A percentile compares a stretch with the other conserved stretches of the same genome.
These are phyloP conservation scores for Microascus cirrosus DNA, from an alignment of 2,329 filamentous ascomycete genomes.

Conservation along the genomic window DNA sequence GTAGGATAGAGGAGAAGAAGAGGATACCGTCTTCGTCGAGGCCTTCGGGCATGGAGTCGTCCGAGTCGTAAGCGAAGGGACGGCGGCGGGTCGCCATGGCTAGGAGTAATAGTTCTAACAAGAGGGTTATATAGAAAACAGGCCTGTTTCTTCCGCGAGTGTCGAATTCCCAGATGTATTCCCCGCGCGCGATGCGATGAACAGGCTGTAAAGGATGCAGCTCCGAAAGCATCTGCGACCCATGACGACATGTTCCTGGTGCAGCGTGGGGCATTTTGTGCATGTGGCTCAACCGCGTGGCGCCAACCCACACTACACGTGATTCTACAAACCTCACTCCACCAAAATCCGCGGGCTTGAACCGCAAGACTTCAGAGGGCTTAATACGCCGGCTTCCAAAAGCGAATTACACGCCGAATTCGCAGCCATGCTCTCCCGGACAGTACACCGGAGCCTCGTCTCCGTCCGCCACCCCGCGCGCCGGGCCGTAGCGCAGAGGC, in stretches of 20 bases:
- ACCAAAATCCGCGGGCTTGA: neutral
- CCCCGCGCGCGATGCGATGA: no score
- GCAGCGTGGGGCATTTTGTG: neutral
- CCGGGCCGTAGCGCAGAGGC: slow-evolving; percentile 21
- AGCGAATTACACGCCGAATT: neutral
- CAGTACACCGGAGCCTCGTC: slow-evolving; percentile 2
- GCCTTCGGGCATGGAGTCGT: slow-evolving; percentile 42
- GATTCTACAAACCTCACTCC: neutral
- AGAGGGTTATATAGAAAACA: no score
- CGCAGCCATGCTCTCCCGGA: slow-evolving; percentile 7
- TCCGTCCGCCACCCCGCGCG: slow-evolving; percentile 5
- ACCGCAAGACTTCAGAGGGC: neutral
- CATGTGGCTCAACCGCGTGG: neutral
- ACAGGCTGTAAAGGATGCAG: neutral
- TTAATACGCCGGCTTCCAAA: neutral
- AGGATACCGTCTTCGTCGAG: slow-evolving; percentile 63
- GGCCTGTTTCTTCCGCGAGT: no score
- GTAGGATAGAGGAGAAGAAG: neutral
- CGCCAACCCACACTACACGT: neutral
- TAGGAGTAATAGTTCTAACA: neutral
- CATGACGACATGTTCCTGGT: neutral
- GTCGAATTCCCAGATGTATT: no score
- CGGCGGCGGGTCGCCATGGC: slow-evolving; percentile 46
- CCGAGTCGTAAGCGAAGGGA: slow-evolving; percentile 62
- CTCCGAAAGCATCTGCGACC: neutral